Conservation (phyloP, 148 eudicot species). For the Chenopodium quinoa region DNA sequence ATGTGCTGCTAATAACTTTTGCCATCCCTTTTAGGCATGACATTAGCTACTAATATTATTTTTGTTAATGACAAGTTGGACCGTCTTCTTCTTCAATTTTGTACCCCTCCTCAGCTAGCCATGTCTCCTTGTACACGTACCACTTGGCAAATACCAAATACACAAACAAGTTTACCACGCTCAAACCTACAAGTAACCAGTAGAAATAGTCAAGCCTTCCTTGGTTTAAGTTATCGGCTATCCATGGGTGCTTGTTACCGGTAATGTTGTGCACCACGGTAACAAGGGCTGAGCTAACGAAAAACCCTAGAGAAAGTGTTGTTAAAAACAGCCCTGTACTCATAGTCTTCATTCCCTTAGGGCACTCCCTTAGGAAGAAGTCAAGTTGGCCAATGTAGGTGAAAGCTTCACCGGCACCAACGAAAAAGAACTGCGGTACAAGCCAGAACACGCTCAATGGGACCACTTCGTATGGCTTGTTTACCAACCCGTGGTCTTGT, state of each 20-base stretch:
- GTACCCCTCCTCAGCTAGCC: slow-evolving; percentile 64
- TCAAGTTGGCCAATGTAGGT: slow-evolving; percentile 86
- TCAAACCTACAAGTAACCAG: slow-evolving; percentile 61
- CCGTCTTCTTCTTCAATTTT: slow-evolving; percentile 40
- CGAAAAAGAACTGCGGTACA: slow-evolving; percentile 68
- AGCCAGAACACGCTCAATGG: slow-evolving; percentile 74
- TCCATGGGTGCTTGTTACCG: slow-evolving; percentile 53
- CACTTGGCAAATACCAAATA: slow-evolving; percentile 55
- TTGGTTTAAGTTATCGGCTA: slow-evolving; percentile 76
- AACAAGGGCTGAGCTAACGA: slow-evolving; percentile 68
- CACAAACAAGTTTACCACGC: slow-evolving; percentile 47
- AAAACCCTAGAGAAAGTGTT: slow-evolving; percentile 80
- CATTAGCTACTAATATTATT: background rate
- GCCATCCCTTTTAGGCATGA: background rate
- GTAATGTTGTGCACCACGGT: slow-evolving; percentile 59
- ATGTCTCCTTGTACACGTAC: slow-evolving; percentile 75
- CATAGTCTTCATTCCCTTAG: slow-evolving; percentile 96
- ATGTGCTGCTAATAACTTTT: background rate
- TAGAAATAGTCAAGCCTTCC: slow-evolving; percentile 81
- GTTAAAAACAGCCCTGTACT: slow-evolving; percentile 84
- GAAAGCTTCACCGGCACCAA: slow-evolving; percentile 92
- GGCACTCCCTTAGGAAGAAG: slow-evolving; percentile 87
- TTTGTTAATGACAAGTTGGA: slow-evolving; percentile 34
- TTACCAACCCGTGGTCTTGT: slow-evolving; percentile 26
- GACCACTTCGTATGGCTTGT: slow-evolving; percentile 30